Percentiles rank a stretch among this genome's conserved stretches.
phyloP scores from a whole-genome alignment of 495 filamentous ascomycete species.

The Penicillium longicatenatum region DNA sequence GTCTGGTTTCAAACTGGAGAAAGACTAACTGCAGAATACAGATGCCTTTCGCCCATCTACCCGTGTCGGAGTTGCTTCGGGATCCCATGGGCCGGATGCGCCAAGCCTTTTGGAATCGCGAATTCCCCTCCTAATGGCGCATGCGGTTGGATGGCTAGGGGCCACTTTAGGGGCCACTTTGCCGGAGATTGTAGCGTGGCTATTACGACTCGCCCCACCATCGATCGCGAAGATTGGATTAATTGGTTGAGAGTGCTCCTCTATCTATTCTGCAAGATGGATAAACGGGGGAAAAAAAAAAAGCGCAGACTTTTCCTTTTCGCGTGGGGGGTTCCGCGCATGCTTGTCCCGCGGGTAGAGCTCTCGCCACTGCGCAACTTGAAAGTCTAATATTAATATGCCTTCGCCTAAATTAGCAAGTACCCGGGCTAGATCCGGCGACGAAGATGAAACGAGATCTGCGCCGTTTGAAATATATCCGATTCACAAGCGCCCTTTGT shows the following conservation, averaged over 20 bases:
- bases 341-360: not conserved
- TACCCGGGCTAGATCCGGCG: not conserved
- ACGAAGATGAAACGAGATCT: slow-evolving; percentile 3
- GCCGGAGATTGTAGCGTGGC: not conserved
- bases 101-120: slow-evolving; percentile 18
- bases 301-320: not conserved
- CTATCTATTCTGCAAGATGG: not conserved
- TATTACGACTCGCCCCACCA: not conserved
- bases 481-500: not conserved
- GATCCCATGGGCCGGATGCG: slow-evolving; percentile 11
- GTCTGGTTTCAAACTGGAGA: no score
- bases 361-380: not conserved
- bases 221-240: not conserved
- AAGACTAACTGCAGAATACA: no score
- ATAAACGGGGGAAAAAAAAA: not conserved
- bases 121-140: not conserved
- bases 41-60: no score
- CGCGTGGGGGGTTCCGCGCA: not conserved
- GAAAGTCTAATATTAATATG: not conserved
- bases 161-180: not conserved
- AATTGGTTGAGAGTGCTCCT: not conserved
- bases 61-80: slow-evolving; percentile 13
- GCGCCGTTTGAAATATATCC: not conserved
- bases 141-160: not conserved
- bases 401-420: not conserved